Percentiles rank a stretch among this genome's conserved stretches.
Evolutionary conservation across 805 yeast genomes (phyloP).

Genomic region (Saccharomycopsis guyanensis): DNA sequence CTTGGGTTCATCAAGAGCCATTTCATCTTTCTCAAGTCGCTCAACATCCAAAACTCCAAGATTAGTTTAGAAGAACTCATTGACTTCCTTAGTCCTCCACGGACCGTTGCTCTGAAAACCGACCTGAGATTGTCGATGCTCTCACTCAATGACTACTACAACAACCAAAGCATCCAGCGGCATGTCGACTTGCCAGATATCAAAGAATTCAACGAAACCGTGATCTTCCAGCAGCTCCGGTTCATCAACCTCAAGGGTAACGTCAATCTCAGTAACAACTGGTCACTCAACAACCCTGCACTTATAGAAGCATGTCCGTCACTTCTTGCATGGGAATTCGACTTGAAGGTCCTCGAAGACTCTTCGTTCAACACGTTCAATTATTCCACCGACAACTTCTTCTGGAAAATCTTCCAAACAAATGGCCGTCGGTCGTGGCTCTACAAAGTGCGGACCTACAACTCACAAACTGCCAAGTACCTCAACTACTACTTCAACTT

Average conservation of each 20-base stretch:
- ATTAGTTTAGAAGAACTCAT: conserved; percentile 48
- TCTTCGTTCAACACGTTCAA: conserved; percentile 25
- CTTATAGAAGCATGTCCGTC: conserved; percentile 26
- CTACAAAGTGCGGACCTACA: conserved; percentile 29
- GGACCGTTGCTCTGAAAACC: conserved; percentile 20
- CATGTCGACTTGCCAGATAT: background rate
- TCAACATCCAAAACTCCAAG: conserved; percentile 28
- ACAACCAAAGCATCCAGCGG: background rate
- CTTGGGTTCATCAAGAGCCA: conserved; percentile 13
- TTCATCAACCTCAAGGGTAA: conserved; percentile 43
- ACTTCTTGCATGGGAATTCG: conserved; percentile 42
- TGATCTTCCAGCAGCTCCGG: conserved; percentile 25
- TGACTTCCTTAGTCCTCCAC: conserved; percentile 41
- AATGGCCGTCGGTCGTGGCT: conserved; percentile 53
- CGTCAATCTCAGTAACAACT: conserved; percentile 31
- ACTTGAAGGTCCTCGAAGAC: conserved; percentile 37
- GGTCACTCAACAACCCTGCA: conserved; percentile 29
- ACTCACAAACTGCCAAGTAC: conserved; percentile 13
- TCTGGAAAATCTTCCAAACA: conserved; percentile 19
- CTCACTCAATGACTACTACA: background rate
- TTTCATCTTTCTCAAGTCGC: conserved; percentile 25
- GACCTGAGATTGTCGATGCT: background rate
- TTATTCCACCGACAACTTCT: conserved; percentile 6
- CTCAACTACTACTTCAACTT: conserved; percentile 33
- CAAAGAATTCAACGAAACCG: conserved; percentile 1